These are phyloP conservation scores for Pythium apleroticum DNA, from an alignment of 352 stramenopile genomes.

Conservation along the genomic window DNA sequence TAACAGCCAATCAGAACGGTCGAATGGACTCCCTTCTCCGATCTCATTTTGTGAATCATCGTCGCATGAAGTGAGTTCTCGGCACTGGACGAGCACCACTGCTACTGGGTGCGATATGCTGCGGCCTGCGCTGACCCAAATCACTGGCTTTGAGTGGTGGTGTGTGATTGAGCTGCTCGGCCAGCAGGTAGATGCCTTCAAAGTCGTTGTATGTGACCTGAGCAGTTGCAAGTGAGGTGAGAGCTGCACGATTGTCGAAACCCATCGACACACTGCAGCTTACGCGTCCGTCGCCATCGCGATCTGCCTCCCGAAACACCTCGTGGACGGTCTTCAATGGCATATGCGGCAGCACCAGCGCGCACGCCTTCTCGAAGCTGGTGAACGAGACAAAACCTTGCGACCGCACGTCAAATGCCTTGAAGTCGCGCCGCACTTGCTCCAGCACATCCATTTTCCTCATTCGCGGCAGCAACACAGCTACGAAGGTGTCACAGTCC, in stretches of 20 bases:
- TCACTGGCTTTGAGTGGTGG: background rate
- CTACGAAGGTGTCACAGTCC: conserved; percentile 25
- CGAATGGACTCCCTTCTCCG: background rate
- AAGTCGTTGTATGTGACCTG: conserved; percentile 73
- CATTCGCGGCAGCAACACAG: conserved; percentile 34
- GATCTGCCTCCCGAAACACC: conserved; percentile 55
- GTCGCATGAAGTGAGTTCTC: background rate
- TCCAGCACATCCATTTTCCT: conserved; percentile 52
- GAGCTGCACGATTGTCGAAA: background rate
- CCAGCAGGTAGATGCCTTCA: conserved; percentile 56
- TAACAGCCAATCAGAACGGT: conserved; percentile 9
- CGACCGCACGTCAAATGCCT: conserved; percentile 56
- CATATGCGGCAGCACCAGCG: conserved; percentile 38
- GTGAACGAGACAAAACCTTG: conserved; percentile 65
- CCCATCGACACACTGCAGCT: background rate
- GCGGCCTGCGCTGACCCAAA: background rate
- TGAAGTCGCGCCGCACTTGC: conserved; percentile 55
- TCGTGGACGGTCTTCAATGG: conserved; percentile 33
- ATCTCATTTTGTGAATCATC: conserved; percentile 3
- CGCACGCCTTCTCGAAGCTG: conserved; percentile 53
- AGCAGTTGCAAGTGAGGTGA: background rate
- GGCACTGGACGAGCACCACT: background rate
- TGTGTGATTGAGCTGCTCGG: conserved; percentile 30
- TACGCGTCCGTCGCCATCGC: conserved; percentile 55
- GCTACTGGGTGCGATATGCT: background rate